A percentile compares a stretch with the other conserved stretches of the same genome.
phyloP scores from a whole-genome alignment of 2,329 filamentous ascomycete genomes.

The Verticillium nubilum region DNA sequence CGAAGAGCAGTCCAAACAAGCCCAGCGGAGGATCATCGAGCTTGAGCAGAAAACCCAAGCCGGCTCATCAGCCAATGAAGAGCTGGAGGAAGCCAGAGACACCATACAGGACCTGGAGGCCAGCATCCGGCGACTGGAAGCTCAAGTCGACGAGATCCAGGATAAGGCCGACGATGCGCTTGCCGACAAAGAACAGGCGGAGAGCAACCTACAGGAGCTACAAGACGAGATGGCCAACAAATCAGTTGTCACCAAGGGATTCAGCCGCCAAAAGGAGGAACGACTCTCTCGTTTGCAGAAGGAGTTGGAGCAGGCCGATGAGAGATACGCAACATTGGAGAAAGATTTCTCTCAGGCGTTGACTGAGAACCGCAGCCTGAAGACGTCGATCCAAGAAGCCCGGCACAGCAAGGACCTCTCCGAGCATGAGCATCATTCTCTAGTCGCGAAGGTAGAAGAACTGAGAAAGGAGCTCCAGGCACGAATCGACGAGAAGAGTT shows the following conservation, averaged over 20 bases:
- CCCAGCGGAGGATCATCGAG: conserved; percentile 43
- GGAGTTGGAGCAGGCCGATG: conserved; percentile 51
- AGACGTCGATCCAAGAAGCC: conserved; percentile 35
- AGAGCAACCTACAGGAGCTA: conserved; percentile 57
- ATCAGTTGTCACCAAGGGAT: conserved; percentile 68
- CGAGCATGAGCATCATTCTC: conserved; percentile 28
- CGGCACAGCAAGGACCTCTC: conserved; percentile 20
- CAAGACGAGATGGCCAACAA: conserved; percentile 77
- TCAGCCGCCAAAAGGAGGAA: conserved; percentile 71
- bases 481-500: conserved; percentile 59
- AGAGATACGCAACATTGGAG: conserved; percentile 46
- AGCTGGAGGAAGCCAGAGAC: conserved; percentile 50
- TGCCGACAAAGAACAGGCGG: conserved; percentile 50
- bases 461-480: conserved; percentile 54
- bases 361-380: conserved; percentile 39
- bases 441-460: conserved; percentile 46
- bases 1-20: conserved; percentile 54
- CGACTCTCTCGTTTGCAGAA: conserved; percentile 61
- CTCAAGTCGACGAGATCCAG: conserved; percentile 49
- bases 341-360: conserved; percentile 42
- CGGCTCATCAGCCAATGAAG: conserved; percentile 27
- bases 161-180: conserved; percentile 49
- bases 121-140: conserved; percentile 45
- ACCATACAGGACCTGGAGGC: conserved; percentile 55
- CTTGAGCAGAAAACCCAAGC: conserved; percentile 52